A percentile compares a stretch with the other conserved stretches of the same genome.
Conservation (phyloP, 441 rosid genomes). For the Biscutella laevigata region DNA sequence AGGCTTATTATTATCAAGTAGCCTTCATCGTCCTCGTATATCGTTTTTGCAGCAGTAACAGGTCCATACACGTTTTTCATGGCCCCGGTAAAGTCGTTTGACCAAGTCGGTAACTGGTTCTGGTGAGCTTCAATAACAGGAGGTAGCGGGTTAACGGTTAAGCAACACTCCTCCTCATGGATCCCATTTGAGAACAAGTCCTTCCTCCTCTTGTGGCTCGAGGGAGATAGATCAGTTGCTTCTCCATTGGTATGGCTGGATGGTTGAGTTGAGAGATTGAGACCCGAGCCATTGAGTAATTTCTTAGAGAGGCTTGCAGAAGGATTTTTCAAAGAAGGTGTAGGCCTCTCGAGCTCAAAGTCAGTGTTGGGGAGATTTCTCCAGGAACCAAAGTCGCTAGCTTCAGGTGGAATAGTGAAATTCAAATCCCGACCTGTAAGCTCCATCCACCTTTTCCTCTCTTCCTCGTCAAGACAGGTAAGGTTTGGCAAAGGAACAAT, state of each 20-base stretch:
- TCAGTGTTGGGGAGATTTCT: slow-evolving; percentile 56
- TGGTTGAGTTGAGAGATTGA: slow-evolving; percentile 46
- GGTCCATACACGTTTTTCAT: slow-evolving; percentile 50
- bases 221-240: slow-evolving; percentile 45
- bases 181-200: slow-evolving; percentile 41
- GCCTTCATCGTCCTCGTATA: slow-evolving; percentile 55
- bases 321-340: slow-evolving; percentile 38
- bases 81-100: slow-evolving; percentile 47
- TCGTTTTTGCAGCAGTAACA: slow-evolving; percentile 57
- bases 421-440: slow-evolving; percentile 60
- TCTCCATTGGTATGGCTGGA: slow-evolving; percentile 39
- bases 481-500: slow-evolving; percentile 51
- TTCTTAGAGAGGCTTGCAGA: slow-evolving; percentile 43
- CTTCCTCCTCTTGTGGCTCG: slow-evolving; percentile 51
- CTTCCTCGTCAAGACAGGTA: slow-evolving; percentile 48
- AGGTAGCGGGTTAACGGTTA: slow-evolving; percentile 32
- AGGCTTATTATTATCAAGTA: slow-evolving; percentile 56
- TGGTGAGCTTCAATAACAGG: slow-evolving; percentile 41
- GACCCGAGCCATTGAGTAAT: slow-evolving; percentile 53
- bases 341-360: slow-evolving; percentile 52
- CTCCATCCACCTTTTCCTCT: slow-evolving; percentile 56
- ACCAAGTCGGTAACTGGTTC: slow-evolving; percentile 37
- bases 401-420: slow-evolving; percentile 47
- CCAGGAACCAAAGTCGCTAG: slow-evolving; percentile 59
- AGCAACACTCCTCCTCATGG: slow-evolving; percentile 41